These are phyloP conservation scores for Blastobotrys ciferrii DNA, from an alignment of 1,139 yeast species.

Conservation along the genomic window DNA sequence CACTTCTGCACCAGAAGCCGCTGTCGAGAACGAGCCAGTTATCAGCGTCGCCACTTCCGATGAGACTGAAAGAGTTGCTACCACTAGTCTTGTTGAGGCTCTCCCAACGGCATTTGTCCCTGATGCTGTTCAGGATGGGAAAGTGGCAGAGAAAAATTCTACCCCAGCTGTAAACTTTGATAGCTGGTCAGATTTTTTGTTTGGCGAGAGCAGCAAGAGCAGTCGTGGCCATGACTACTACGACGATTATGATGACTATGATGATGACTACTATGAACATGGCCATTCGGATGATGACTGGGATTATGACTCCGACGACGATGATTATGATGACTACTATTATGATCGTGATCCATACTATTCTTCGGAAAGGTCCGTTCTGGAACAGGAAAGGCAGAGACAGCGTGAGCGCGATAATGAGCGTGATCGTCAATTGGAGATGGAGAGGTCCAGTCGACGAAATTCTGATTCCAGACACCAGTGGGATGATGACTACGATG, in stretches of 20 bases:
- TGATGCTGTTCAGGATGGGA: not conserved
- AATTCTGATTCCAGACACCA: not conserved
- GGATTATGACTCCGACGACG: conserved; percentile 9
- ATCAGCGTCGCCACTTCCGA: not conserved
- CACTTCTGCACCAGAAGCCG: not conserved
- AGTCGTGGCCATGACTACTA: not conserved
- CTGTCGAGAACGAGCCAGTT: not conserved
- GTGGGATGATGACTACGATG: not conserved
- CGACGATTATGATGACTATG: conserved; percentile 13
- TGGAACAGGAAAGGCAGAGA: conserved; percentile 8
- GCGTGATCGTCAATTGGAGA: not conserved
- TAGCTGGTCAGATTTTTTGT: not conserved
- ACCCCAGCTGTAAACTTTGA: not conserved
- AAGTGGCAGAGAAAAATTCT: not conserved
- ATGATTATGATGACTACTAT: not conserved
- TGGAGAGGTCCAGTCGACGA: not conserved
- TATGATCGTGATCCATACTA: conserved; percentile 1
- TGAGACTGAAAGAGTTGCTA: not conserved
- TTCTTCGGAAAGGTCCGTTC: not conserved
- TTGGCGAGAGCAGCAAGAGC: conserved; percentile 1
- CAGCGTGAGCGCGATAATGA: not conserved
- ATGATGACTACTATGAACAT: conserved; percentile 6
- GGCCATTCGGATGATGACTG: conserved; percentile 6
- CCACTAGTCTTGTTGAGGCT: not conserved
- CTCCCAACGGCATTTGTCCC: not conserved